Evolutionary conservation across 345 rosid species (phyloP).

Genomic region (Odontarrhena argentea): DNA sequence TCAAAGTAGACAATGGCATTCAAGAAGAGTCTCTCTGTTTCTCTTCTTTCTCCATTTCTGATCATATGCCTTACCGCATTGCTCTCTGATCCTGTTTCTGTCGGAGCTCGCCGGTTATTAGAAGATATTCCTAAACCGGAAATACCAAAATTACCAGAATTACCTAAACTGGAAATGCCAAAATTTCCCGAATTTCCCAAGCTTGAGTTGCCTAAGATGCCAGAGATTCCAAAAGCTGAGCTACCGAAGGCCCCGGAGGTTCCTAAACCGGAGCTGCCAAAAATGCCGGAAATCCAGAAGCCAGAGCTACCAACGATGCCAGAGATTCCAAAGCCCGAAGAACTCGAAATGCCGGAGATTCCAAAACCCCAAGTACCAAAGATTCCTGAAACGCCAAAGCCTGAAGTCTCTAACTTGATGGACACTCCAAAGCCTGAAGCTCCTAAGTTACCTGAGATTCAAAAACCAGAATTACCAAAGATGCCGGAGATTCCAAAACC

Average conservation of each 20-base stretch:
- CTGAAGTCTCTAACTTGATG: constrained; percentile 3
- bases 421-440: constrained; percentile 1
- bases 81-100: not conserved
- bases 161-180: constrained; percentile 28
- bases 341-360: constrained; percentile 4
- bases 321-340: constrained; percentile 5
- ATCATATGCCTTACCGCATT: constrained; percentile 16
- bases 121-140: constrained; percentile 23
- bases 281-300: not conserved
- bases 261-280: constrained; percentile 23
- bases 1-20: not conserved
- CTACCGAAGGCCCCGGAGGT: constrained; percentile 14
- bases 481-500: constrained; percentile 23
- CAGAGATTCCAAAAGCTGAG: not conserved
- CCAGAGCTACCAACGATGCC: constrained; percentile 17
- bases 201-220: too few species aligned
- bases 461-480: not conserved
- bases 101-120: constrained; percentile 16
- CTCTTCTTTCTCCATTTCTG: constrained; percentile 22
- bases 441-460: constrained; percentile 3
- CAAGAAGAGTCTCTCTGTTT: constrained; percentile 10
- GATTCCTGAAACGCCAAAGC: constrained; percentile 1
- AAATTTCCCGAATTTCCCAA: not conserved
- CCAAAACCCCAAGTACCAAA: constrained; percentile 36
- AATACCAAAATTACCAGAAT: constrained; percentile 17